Evolutionary conservation across 2,329 filamentous ascomycete genomes (phyloP).

Genomic region (Hymenoscyphus infarciens): DNA sequence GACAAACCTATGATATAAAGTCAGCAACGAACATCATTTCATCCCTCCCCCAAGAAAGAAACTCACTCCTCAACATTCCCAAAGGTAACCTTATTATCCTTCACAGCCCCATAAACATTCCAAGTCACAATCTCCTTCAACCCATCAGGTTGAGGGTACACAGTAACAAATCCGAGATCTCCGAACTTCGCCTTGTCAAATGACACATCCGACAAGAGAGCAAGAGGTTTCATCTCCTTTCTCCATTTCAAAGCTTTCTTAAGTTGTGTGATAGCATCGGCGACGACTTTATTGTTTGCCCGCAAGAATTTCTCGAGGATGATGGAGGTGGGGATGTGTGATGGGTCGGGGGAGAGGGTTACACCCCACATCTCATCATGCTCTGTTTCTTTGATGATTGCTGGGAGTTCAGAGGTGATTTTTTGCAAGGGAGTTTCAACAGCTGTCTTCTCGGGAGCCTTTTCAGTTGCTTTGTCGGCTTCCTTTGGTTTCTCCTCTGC

Average conservation of each 20-base stretch:
- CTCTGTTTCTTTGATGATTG: constrained; percentile 52
- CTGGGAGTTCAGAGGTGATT: constrained; percentile 55
- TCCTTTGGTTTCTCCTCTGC: constrained; percentile 1
- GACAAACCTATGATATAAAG: constrained; percentile 61
- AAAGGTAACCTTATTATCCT: constrained; percentile 77
- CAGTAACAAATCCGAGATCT: constrained; percentile 76
- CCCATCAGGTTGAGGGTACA: constrained; percentile 55
- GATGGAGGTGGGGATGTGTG: constrained; percentile 72
- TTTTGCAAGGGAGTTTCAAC: constrained; percentile 42
- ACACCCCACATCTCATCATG: constrained; percentile 88
- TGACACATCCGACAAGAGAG: constrained; percentile 56
- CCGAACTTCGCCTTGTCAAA: constrained; percentile 70
- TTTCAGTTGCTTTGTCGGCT: constrained; percentile 9
- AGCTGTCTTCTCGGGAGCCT: constrained; percentile 9
- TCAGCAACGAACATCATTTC: constrained; percentile 9
- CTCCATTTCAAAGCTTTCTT: constrained; percentile 79
- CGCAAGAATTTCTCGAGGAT: constrained; percentile 91
- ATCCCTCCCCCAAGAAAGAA: not conserved
- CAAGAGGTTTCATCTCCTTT: constrained; percentile 67
- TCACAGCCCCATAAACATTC: constrained; percentile 89
- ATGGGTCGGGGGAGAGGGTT: constrained; percentile 45
- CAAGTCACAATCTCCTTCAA: constrained; percentile 71
- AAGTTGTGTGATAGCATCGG: constrained; percentile 74
- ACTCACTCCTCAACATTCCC: constrained; percentile 74
- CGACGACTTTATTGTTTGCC: constrained; percentile 75